Evolutionary conservation across 2,329 filamentous ascomycete genomes (phyloP), one percentile per base, ranked within the genome.

Genomic region (Phialophora verrucosa): DNA sequence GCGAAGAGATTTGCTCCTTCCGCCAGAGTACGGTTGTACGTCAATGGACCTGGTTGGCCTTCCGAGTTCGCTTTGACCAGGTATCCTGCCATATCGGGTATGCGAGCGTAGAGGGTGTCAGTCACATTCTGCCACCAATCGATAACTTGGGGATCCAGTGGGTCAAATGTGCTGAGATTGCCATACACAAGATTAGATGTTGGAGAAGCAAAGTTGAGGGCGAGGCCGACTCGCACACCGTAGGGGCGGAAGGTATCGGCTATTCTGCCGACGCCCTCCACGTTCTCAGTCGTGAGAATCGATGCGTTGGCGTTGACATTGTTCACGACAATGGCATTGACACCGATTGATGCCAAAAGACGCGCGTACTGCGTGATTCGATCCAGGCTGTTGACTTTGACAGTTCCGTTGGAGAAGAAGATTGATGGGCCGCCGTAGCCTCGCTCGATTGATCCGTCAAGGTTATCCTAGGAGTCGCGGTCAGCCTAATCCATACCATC

Each of bases 1-100:
- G 89, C 89, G 70, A 91, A 91, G 63, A 91, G 77, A 71, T 91
- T 91, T 4, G 88, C 89, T 1, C 87, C 89, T 31, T 91, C 82
- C 1, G 89, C 83, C 0, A 91, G 81, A 0, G 89, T 91, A 11
- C 90, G 85, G 72, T 90, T 89, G 77, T 91, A 91, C 0, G 86
- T 88, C 27, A 88, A 71, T 0, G 89, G 89, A 0, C 89, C 89
- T 0, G 89, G 88, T 73, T 91, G 88, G 1, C 88, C 89, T 76
- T 91, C 90, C 0, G 88, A 90, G 74, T 89, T 88, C 8, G 89
- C 89, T 74, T 92, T 92, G 69, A 91, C 83, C 3, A 91, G 81
- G 70, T 89, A 91, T 0, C 90, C 89, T 1, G 85, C 86, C 75
- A 91, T 80, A 71, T 91, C 89, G 0, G 89, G 89, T 1, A 92